These are phyloP conservation scores for Graphiopsis chlorocephala DNA, from an alignment of 2,329 filamentous ascomycete genomes.

Conservation along the genomic window DNA sequence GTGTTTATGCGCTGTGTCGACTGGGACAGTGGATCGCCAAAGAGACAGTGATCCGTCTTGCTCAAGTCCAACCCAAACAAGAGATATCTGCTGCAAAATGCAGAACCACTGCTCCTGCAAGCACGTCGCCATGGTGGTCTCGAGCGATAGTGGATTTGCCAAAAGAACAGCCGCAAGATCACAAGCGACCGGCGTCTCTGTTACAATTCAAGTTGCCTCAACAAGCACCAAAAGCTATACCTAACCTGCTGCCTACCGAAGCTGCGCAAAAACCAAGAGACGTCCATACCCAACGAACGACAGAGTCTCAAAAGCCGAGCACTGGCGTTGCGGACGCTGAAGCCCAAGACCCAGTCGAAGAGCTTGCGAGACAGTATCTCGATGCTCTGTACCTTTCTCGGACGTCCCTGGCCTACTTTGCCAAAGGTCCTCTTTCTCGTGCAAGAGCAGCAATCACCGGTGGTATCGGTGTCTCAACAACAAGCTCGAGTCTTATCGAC, in stretches of 20 bases:
- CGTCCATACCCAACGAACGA: not conserved
- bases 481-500: slow-evolving; percentile 61
- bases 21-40: slow-evolving; percentile 66
- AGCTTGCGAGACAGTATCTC: slow-evolving; percentile 38
- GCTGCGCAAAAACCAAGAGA: not conserved
- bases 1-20: slow-evolving; percentile 66
- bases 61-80: slow-evolving; percentile 31
- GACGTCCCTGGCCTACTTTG: slow-evolving; percentile 79
- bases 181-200: slow-evolving; percentile 19
- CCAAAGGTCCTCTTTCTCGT: slow-evolving; percentile 75
- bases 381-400: slow-evolving; percentile 51
- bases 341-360: slow-evolving; percentile 26
- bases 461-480: slow-evolving; percentile 58
- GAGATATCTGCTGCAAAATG: slow-evolving; percentile 32
- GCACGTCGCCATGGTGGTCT: slow-evolving; percentile 17
- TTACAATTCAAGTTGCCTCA: slow-evolving; percentile 17
- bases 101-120: slow-evolving; percentile 24
- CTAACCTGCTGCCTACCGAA: not conserved
- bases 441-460: slow-evolving; percentile 68
- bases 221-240: not conserved
- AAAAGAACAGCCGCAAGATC: not conserved
- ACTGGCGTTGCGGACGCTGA: not conserved
- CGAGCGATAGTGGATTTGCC: slow-evolving; percentile 22
- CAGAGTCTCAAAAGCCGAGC: not conserved
- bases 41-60: slow-evolving; percentile 50